These are phyloP conservation scores for Fusarium pseudonygamai DNA, from an alignment of 2,329 filamentous ascomycete species.

Conservation along the genomic window DNA sequence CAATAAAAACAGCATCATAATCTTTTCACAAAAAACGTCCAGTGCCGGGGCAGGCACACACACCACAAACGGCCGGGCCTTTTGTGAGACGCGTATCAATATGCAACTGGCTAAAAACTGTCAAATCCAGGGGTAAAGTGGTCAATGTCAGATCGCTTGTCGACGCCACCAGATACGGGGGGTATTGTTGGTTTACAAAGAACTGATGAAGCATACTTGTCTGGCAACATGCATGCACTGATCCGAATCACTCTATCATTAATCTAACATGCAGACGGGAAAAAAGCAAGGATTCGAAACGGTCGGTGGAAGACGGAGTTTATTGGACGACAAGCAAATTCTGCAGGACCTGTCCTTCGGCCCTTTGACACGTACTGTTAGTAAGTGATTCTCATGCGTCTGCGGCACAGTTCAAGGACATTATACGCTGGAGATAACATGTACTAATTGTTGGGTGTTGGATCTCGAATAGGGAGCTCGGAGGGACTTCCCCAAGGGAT, in stretches of 20 bases:
- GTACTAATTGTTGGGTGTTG: neutral
- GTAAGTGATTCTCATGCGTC: neutral
- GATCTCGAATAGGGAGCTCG: neutral
- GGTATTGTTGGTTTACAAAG: neutral
- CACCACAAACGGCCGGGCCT: neutral
- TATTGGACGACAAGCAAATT: neutral
- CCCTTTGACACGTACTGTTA: neutral
- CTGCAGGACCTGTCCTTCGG: neutral
- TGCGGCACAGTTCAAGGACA: neutral
- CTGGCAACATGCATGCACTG: neutral
- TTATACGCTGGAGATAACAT: neutral
- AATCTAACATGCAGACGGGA: neutral
- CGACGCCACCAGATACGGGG: neutral
- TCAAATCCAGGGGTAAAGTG: conserved; percentile 9
- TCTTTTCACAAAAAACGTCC: neutral
- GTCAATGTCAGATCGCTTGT: neutral
- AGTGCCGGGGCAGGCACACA: neutral
- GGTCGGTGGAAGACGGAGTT: neutral
- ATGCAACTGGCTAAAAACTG: conserved; percentile 22
- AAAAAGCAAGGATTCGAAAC: neutral
- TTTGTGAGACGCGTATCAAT: neutral
- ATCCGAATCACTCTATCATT: neutral
- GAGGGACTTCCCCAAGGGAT: conserved; percentile 8
- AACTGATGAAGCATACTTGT: neutral
- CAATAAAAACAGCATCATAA: neutral